A percentile compares a stretch with the other conserved stretches of the same genome.
These are phyloP conservation scores for Microstegium vimineum DNA, from an alignment of 176 grass and related monocot species.

Conservation along the genomic window DNA sequence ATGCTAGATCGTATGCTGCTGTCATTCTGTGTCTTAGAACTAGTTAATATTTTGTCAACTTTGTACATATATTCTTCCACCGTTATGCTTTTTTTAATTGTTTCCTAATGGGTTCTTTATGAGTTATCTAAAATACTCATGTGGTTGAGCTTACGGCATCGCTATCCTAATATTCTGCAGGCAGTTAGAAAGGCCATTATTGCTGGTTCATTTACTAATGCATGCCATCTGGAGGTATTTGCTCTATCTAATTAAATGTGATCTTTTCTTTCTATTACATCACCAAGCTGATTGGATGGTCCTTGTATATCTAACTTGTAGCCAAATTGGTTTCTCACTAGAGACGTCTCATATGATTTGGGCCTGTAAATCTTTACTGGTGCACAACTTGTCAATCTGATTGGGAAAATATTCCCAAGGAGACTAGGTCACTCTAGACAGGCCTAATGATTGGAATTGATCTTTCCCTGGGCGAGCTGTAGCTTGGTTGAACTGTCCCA, in stretches of 20 bases:
- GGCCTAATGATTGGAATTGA: background rate
- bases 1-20: background rate
- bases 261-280: background rate
- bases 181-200: constrained; percentile 76
- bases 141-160: constrained; percentile 2
- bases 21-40: background rate
- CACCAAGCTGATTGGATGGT: background rate
- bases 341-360: background rate
- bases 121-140: background rate
- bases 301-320: constrained; percentile 7
- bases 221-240: constrained; percentile 81
- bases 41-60: background rate
- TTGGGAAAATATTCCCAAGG: background rate
- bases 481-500: background rate
- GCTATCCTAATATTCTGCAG: constrained; percentile 45
- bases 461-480: background rate
- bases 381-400: background rate
- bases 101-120: background rate
- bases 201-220: constrained; percentile 88
- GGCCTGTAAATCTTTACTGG: background rate
- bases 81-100: background rate
- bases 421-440: background rate
- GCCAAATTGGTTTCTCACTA: background rate
- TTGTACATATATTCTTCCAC: background rate
- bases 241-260: background rate